Percentiles rank a stretch among this genome's conserved stretches.
Evolutionary conservation across 208 protist species (phyloP).

Genomic region (Acanthamoeba royreba): DNA sequence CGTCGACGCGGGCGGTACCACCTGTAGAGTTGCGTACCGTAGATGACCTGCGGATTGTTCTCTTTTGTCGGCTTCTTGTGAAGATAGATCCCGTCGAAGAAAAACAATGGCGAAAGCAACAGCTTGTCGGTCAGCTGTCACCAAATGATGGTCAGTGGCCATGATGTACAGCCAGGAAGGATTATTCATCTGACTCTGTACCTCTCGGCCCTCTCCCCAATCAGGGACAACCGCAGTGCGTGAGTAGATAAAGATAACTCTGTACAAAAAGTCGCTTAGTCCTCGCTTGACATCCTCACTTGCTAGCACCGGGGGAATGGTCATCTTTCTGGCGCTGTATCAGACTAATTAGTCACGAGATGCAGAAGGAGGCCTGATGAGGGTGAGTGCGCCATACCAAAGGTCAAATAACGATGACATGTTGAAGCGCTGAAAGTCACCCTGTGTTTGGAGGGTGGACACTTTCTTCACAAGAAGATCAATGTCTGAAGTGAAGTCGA

Average conservation of each 20-base stretch:
- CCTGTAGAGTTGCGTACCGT: not conserved
- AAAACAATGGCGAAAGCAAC: not conserved
- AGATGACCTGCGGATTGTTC: not conserved
- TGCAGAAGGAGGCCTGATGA: not conserved
- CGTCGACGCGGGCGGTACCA: not conserved
- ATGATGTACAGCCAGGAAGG: not conserved
- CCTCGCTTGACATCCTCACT: not conserved
- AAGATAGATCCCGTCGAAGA: not conserved
- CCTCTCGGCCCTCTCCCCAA: not conserved
- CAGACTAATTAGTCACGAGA: not conserved
- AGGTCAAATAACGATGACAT: conserved; percentile 17
- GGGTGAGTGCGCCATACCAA: not conserved
- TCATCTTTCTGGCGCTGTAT: not conserved
- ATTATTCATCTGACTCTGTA: not conserved
- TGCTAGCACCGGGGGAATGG: not conserved
- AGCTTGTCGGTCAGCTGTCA: not conserved
- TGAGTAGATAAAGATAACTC: not conserved
- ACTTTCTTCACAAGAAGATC: conserved; percentile 6
- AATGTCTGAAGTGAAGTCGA: conserved; percentile 19
- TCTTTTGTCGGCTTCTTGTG: not conserved
- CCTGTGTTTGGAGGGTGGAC: not conserved
- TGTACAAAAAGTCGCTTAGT: not conserved
- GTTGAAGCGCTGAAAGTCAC: not conserved
- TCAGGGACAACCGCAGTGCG: not conserved
- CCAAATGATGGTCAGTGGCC: not conserved